Base-by-base conservation (phyloP, 495 filamentous ascomycete species). In the Darksidea phi region DNA sequence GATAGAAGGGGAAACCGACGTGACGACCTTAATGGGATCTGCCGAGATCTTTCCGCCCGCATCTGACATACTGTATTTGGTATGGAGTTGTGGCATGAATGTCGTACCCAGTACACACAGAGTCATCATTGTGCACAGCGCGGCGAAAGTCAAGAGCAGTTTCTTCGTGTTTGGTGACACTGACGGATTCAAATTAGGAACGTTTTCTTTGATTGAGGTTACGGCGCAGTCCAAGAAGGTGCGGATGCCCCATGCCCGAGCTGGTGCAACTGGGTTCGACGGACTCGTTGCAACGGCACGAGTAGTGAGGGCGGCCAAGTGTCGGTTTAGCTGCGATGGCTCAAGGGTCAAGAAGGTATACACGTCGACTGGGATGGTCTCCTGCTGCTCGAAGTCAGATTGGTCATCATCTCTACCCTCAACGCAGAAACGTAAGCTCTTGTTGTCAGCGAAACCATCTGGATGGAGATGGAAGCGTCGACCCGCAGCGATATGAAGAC, bases 271-370 rank as follows among this genome's bases (percentile, higher is more conserved):
- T 32, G 10, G 10, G 28, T 32, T 32, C 3, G 28, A 32, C 10
- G 28, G 10, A 10, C 10, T 32, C 28, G 28, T 10, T 32, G 28
- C 28, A 10, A 3, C 28, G 18, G 41, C 6, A 6, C 3, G 41
- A 43, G 41, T 6, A 20, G 15, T 15, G 18, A 43, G 13, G 15
- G 41, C 41, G 5, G 64, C 59, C 12, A 69, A 26, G 36, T 69
- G 66, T 20, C 66, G 57, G 48, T 69, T 69, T 20, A 69, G 43
- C 23, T 69, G 66, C 17, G 23, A n/a, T 8, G 66, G 57, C 7
- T 65, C 58, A 15, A 69, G 57, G 6, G 47, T 53, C 4, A 66
- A 18, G 48, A 69, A 64, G 25, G 26, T 34, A 45, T 53, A 59
- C 28, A 64, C 32, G 20, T 68, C 57, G 34, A 68, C 49, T 1